Conservation (phyloP, 345 rosid species). For the Litchi chinensis region DNA sequence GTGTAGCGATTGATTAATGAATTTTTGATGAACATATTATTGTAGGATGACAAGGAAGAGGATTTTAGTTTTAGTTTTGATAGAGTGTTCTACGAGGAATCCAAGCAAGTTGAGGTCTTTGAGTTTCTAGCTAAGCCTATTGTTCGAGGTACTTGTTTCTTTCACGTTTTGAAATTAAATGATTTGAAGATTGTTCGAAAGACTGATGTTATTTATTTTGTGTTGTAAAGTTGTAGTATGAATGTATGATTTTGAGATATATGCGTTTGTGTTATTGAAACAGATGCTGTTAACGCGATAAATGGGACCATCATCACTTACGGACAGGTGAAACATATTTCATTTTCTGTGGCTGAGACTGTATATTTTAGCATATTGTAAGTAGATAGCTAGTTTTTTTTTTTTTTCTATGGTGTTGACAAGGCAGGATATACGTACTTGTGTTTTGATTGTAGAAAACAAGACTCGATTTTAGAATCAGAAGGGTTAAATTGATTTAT, state of each 20-base stretch:
- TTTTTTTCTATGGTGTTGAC: neutral
- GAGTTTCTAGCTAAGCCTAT: conserved; percentile 72
- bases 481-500: too few relatives aligned
- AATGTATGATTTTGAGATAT: neutral
- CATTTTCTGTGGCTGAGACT: neutral
- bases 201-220: neutral
- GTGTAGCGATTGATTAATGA: neutral
- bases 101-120: conserved; percentile 62
- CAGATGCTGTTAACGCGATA: conserved; percentile 66
- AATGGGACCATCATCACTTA: conserved; percentile 87
- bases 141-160: conserved; percentile 49
- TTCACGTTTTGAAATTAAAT: neutral
- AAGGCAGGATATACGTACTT: neutral
- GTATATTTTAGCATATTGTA: too few relatives aligned
- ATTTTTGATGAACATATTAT: neutral
- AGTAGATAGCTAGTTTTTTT: too few relatives aligned
- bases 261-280: conserved; percentile 9
- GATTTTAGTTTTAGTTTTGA: conserved; percentile 64
- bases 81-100: conserved; percentile 58
- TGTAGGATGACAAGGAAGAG: conserved; percentile 73
- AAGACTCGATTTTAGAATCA: neutral
- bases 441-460: neutral
- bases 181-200: neutral
- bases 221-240: neutral
- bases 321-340: conserved; percentile 64